phyloP scores from a whole-genome alignment of 148 eudicot species.

The Simmondsia chinensis region DNA sequence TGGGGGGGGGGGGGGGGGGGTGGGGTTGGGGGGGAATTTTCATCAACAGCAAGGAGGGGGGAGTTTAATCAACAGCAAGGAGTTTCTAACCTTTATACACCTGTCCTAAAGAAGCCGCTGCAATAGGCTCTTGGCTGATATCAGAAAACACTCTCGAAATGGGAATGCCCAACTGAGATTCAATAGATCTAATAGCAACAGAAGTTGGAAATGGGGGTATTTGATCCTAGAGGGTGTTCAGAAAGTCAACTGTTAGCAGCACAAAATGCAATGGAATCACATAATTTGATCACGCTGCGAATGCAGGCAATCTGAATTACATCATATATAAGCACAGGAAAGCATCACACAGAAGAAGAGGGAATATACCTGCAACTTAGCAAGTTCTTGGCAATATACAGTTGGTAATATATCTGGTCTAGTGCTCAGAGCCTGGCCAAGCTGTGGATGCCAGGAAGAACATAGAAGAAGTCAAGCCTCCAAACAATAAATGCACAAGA shows the following conservation, averaged over 20 bases:
- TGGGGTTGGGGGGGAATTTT: no score
- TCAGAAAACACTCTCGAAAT: constrained; percentile 85
- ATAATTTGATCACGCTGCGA: no score
- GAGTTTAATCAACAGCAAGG: not conserved
- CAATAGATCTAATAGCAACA: constrained; percentile 78
- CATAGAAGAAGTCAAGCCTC: not conserved
- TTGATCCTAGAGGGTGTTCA: constrained; percentile 55
- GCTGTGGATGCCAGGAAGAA: constrained; percentile 35
- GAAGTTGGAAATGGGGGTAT: constrained; percentile 87
- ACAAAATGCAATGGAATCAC: constrained; percentile 4
- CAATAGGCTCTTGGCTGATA: constrained; percentile 82
- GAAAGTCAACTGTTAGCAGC: not conserved
- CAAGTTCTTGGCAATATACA: constrained; percentile 84
- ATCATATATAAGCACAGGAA: no score
- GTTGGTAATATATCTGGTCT: constrained; percentile 90
- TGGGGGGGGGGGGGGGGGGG: no score
- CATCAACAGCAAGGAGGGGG: no score
- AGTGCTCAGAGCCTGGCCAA: constrained; percentile 97
- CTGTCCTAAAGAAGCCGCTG: constrained; percentile 98
- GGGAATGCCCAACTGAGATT: constrained; percentile 73
- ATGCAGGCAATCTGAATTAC: no score
- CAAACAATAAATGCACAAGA: not conserved
- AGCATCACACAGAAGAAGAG: not conserved
- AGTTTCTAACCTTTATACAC: constrained; percentile 83
- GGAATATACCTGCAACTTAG: constrained; percentile 72